Percentiles rank a stretch among this genome's conserved stretches.
Conservation (phyloP, 2,329 filamentous ascomycete species). For the Tetracladium maxilliforme region DNA sequence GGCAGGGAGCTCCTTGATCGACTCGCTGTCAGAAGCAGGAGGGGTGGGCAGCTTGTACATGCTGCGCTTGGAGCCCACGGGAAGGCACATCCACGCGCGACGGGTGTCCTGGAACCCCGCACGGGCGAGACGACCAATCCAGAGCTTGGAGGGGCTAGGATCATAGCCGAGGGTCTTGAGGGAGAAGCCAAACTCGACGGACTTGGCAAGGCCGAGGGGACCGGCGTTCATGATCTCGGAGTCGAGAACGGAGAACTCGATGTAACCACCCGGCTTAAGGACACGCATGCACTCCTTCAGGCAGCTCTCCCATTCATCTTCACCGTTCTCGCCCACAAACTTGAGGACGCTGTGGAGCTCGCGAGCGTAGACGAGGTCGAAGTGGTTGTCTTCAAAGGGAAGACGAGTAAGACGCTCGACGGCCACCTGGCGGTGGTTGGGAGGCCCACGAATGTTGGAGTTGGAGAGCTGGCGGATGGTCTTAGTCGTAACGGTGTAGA, state of each 20-base stretch:
- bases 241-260: constrained; percentile 85
- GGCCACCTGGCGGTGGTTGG: constrained; percentile 73
- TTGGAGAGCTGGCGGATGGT: constrained; percentile 55
- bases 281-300: constrained; percentile 78
- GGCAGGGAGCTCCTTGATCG: constrained; percentile 42
- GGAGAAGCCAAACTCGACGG: constrained; percentile 83
- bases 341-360: constrained; percentile 78
- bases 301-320: constrained; percentile 80
- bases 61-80: constrained; percentile 50
- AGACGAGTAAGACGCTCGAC: constrained; percentile 66
- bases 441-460: constrained; percentile 64
- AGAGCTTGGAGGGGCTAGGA: constrained; percentile 66
- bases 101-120: constrained; percentile 70
- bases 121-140: constrained; percentile 57
- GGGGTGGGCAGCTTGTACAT: constrained; percentile 19
- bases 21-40: constrained; percentile 17
- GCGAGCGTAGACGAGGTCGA: constrained; percentile 83
- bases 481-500: constrained; percentile 78
- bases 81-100: constrained; percentile 78
- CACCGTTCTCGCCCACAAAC: constrained; percentile 46
- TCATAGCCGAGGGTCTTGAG: constrained; percentile 87
- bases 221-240: constrained; percentile 81
- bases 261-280: constrained; percentile 75
- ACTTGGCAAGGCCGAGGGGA: constrained; percentile 63
- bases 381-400: constrained; percentile 74